Evolutionary conservation across 2,329 filamentous ascomycete species (phyloP).

Genomic region (Cladobotryum protrusum): DNA sequence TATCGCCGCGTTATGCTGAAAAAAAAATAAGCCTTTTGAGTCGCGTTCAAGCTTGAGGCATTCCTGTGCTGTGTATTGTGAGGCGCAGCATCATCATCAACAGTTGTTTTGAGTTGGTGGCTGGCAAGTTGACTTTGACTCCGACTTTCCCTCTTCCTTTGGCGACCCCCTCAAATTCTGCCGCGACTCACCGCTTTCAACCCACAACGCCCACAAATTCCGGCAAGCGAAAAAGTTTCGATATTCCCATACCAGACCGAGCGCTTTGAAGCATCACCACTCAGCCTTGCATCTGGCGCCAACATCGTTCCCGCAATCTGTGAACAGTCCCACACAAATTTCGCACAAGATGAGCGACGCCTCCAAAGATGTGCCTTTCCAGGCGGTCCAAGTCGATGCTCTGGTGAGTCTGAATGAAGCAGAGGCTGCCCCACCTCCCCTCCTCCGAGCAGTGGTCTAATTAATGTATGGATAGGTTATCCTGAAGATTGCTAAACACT

Average conservation of each 20-base stretch:
- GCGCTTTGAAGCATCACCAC: constrained; percentile 9
- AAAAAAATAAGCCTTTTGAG: neutral
- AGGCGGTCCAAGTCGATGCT: constrained; percentile 89
- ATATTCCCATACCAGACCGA: constrained; percentile 32
- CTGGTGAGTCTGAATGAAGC: constrained; percentile 55
- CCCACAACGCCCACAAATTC: constrained; percentile 42
- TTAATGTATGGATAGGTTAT: constrained; percentile 57
- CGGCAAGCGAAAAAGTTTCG: constrained; percentile 33
- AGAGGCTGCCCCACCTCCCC: constrained; percentile 28
- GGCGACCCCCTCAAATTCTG: constrained; percentile 24
- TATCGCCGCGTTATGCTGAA: too few species aligned
- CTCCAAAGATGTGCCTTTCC: constrained; percentile 64
- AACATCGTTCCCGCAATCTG: constrained; percentile 12
- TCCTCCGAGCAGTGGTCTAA: constrained; percentile 14
- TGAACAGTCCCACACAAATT: neutral
- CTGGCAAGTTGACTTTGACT: neutral
- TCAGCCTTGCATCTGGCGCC: constrained; percentile 20
- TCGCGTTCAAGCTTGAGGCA: neutral
- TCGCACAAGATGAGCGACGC: constrained; percentile 49
- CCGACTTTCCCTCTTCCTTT: neutral
- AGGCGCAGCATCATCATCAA: neutral
- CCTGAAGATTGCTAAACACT: constrained; percentile 98
- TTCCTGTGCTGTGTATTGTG: neutral
- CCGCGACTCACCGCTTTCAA: constrained; percentile 31
- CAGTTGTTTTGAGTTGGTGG: neutral